A percentile compares a stretch with the other conserved stretches of the same genome.
These are phyloP conservation scores for Nicotiana undulata DNA, from an alignment of 257 asterid species.

Conservation along the genomic window DNA sequence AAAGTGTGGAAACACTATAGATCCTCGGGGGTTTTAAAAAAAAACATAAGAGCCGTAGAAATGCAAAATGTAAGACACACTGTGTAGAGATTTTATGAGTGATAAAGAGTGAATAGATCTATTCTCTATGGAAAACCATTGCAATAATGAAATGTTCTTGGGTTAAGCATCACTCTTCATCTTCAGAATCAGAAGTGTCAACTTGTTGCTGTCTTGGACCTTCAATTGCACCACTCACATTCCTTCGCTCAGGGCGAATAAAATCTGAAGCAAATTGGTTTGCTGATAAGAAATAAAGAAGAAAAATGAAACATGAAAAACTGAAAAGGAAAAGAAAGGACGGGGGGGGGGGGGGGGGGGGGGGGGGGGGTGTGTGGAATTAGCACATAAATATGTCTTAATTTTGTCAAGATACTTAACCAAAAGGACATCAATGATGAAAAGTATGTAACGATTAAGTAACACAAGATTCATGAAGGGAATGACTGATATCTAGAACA, in stretches of 20 bases:
- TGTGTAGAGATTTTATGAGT: neutral
- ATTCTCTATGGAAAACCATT: neutral
- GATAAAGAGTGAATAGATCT: neutral
- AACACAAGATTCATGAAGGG: neutral
- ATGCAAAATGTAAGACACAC: neutral
- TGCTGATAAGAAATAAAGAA: neutral
- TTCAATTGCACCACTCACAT: constrained; percentile 31
- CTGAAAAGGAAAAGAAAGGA: too few species aligned
- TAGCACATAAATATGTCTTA: neutral
- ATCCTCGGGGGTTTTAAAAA: too few species aligned
- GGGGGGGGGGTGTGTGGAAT: constrained; percentile 3
- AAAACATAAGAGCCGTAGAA: neutral
- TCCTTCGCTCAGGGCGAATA: constrained; percentile 43
- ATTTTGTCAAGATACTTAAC: neutral
- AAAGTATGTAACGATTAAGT: neutral
- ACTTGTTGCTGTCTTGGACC: constrained; percentile 26
- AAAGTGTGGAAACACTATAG: too few species aligned
- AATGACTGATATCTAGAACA: neutral
- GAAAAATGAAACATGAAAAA: constrained; percentile 19
- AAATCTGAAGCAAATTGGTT: constrained; percentile 27
- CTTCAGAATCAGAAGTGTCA: constrained; percentile 53
- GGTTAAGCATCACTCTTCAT: constrained; percentile 24
- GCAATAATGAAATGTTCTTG: neutral
- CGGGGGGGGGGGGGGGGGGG: neutral
- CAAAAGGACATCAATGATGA: neutral